phyloP scores from a whole-genome alignment of 257 asterid genomes.

The Gentiana macrophylla region DNA sequence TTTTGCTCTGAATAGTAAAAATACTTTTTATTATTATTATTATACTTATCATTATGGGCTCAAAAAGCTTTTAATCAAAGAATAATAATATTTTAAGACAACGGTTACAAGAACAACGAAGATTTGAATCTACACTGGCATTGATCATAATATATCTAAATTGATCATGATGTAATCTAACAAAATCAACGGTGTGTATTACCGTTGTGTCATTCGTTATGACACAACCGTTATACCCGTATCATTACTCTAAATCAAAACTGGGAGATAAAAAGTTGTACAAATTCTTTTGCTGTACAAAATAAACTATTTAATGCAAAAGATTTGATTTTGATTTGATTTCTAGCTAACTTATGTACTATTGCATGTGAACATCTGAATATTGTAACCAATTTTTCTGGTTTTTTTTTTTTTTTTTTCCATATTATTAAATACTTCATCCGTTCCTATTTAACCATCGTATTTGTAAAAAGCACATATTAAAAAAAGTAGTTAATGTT shows the following conservation, averaged over 20 bases:
- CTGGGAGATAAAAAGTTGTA: conserved; percentile 4
- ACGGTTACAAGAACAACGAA: too few species aligned
- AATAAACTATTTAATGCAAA: background rate
- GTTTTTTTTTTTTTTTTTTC: background rate
- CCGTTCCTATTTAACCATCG: too few species aligned
- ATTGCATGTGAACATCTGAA: background rate
- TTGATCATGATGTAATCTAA: too few species aligned
- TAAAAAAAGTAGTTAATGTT: background rate
- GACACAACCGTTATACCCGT: too few species aligned
- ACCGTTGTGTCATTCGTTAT: too few species aligned
- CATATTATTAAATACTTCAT: background rate
- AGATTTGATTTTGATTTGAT: background rate
- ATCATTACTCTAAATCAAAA: background rate
- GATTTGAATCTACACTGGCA: too few species aligned
- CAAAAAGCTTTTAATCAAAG: conserved; percentile 5
- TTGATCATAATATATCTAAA: too few species aligned
- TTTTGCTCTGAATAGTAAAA: conserved; percentile 37
- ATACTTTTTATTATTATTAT: conserved; percentile 3
- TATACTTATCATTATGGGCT: conserved; percentile 6
- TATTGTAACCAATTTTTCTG: background rate
- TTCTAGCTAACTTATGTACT: background rate
- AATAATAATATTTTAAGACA: too few species aligned
- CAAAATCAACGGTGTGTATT: too few species aligned
- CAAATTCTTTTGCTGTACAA: background rate
- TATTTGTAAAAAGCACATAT: background rate